phyloP scores from a whole-genome alignment of 371 early-diverging fungal genomes.

The Actinomortierella wolfii region DNA sequence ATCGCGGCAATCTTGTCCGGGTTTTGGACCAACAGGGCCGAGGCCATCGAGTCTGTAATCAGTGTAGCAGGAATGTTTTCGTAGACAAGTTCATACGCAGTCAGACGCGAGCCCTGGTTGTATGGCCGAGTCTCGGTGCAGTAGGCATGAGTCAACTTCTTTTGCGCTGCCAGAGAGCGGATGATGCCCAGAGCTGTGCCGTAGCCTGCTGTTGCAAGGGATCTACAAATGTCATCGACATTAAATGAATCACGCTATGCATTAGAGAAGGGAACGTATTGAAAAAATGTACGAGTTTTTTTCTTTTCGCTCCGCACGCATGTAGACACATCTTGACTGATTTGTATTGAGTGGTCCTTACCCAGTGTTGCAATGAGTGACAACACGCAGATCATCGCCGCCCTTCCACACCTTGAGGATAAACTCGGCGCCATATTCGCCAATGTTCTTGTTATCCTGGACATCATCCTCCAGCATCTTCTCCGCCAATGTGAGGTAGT shows the following conservation, averaged over 20 bases:
- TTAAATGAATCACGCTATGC: too few species aligned
- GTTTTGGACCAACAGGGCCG: conserved; percentile 72
- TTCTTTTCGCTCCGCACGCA: background rate
- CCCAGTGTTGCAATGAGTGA: conserved; percentile 98
- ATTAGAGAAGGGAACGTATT: background rate
- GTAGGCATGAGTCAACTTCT: conserved; percentile 76
- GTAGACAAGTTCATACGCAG: conserved; percentile 93
- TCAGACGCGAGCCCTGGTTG: conserved; percentile 94
- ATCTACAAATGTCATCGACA: conserved; percentile 36
- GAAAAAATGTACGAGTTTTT: background rate
- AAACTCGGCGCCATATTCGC: conserved; percentile 69
- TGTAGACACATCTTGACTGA: too few species aligned
- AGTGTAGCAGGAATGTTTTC: conserved; percentile 92
- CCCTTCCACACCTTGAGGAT: conserved; percentile 47
- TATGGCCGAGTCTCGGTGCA: conserved; percentile 98
- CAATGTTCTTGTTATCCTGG: conserved; percentile 88
- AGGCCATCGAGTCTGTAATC: conserved; percentile 92
- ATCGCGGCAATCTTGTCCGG: conserved; percentile 71
- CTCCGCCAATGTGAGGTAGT: conserved; percentile 79
- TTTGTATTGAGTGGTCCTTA: conserved; percentile 32
- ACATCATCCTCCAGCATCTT: conserved; percentile 88
- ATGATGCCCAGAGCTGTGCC: conserved; percentile 92
- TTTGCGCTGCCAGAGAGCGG: conserved; percentile 69
- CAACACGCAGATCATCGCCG: conserved; percentile 60
- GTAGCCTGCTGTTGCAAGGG: conserved; percentile 84